Evolutionary conservation across 2,329 filamentous ascomycete species (phyloP), one percentile per base, ranked within the genome.

Genomic region (Rutstroemia sydowiana): DNA sequence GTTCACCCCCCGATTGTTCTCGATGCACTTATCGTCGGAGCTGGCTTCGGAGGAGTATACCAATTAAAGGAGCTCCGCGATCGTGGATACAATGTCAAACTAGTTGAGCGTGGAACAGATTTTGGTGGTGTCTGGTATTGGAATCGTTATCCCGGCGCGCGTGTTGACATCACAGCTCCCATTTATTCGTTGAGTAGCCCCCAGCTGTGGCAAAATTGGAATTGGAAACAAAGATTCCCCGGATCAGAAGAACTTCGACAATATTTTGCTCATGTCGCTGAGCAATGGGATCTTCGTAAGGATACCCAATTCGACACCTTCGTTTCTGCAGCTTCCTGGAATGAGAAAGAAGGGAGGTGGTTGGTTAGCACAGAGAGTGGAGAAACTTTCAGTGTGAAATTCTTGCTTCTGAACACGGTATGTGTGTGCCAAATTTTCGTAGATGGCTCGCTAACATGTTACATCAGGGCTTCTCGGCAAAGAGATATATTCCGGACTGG

Each of bases 221-320:
- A 70, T 32, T 85, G 78, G 75, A 67, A 69, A 0, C 72, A 64
- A 54, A 73, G 74, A 52, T 81, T 78, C 45, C 77, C 78, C 0
- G 71, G 65, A 10, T 75, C 72, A 21, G 56, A 70, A 21, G 75
- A 84, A 41, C 68, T 84, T 1, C 71, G 75, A 11, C 61, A 63
- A 3, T 84, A 84, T 63, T 84, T 84, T 60, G 73, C 79, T 14
- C 75, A 81, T 45, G 73, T 81, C 16, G 79, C 81, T 49, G 75
- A 75, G 52, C 71, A 75, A 4, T 59, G 81, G 6, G 66, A 72
- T 11, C 66, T 84, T 18, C 78, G 74, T 61, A 82, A 81, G 18
- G 56, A 61, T 7, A 34, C 51, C 13, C 31, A 48, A 11, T 57
- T 75, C 55, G 64, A 73, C 28, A 70, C 64, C 10, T 64, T 67